phyloP scores from a whole-genome alignment of 2,329 filamentous ascomycete genomes.

The Fusarium transvaalense region DNA sequence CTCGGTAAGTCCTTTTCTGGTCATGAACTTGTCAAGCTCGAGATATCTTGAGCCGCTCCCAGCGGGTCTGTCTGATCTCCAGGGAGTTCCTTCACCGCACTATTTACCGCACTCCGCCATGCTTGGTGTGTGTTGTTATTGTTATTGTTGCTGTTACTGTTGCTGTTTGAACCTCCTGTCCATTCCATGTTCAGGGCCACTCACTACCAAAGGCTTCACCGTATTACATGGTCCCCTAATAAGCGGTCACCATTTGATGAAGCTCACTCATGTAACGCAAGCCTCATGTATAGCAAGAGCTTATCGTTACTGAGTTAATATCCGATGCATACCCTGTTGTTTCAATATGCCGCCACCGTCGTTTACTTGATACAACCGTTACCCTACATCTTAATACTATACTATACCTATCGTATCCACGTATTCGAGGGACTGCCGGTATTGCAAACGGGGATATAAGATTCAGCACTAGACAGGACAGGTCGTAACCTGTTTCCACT shows the following conservation, averaged over 20 bases:
- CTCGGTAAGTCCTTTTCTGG: slow-evolving; percentile 30
- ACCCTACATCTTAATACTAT: slow-evolving; percentile 21
- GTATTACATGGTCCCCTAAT: not conserved
- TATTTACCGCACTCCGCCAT: slow-evolving; percentile 6
- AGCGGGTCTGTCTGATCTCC: slow-evolving; percentile 24
- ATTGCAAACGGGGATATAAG: slow-evolving; percentile 8
- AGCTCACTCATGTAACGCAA: slow-evolving; percentile 10
- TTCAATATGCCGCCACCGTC: slow-evolving; percentile 5
- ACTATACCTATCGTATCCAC: not conserved
- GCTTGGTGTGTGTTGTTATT: no score
- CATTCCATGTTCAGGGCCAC: not conserved
- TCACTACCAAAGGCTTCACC: not conserved
- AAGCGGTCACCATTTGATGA: not conserved
- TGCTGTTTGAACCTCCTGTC: not conserved
- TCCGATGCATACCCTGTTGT: slow-evolving; percentile 9
- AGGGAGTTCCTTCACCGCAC: slow-evolving; percentile 32
- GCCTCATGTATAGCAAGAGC: slow-evolving; percentile 5
- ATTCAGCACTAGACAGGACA: slow-evolving; percentile 10
- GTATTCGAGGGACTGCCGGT: slow-evolving; percentile 7
- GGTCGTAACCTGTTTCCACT: slow-evolving; percentile 40
- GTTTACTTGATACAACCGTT: slow-evolving; percentile 19
- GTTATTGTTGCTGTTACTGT: slow-evolving; percentile 12
- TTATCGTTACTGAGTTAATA: slow-evolving; percentile 8
- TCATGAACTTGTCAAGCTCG: slow-evolving; percentile 29
- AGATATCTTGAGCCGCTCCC: slow-evolving; percentile 30